Base-by-base conservation (phyloP, 768 basidiomycete genomes). In the Tephrocybe sp. region DNA sequence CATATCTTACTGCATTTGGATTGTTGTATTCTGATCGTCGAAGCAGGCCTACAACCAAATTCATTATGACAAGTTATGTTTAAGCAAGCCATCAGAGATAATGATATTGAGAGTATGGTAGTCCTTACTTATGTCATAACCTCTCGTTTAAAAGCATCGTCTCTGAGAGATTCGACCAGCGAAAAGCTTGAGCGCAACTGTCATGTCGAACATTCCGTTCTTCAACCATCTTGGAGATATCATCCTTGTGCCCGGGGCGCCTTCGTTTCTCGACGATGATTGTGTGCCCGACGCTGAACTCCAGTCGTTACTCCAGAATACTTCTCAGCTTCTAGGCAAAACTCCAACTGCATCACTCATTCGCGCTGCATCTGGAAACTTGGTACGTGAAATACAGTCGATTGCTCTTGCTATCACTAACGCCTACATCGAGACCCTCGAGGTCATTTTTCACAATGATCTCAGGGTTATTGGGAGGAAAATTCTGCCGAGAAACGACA, bases 351-450 rank as follows among this genome's bases (percentile, higher is more conserved):
- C 42, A 11, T 38, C 33, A 18, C 20, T 33, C 26, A 37, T 51
- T 30, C 50, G 50, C n/a, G 50, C 50, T 3, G 50, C 32, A 4
- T 37, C 42, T 10, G 25, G n/a, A 14, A 51, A 51, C 15, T 51
- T 51, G 50, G 50, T 51, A 17, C 15, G 50, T 51, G 11, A 28
- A 45, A 20, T 4, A 8, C 20, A 30, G 20, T 24, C 18, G n/a
- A n/a, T n/a, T n/a, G n/a, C n/a, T 32, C 10, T 4, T 9, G n/a
- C 34, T 14, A 20, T 36, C n/a, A 21, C 12, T 30, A 5, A 3
- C n/a, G n/a, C 6, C 21, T 41, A n/a, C 10, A 34, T 11, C 28
- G 5, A 51, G 50, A 51, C 50, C 17, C 42, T 45, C 7, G 42
- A 30, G 45, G 14, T 30, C 14, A 17, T 9, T 10, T 44, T 45